Base-by-base conservation (phyloP, 139 green algal genomes). In the Picochlorum sp. region DNA sequence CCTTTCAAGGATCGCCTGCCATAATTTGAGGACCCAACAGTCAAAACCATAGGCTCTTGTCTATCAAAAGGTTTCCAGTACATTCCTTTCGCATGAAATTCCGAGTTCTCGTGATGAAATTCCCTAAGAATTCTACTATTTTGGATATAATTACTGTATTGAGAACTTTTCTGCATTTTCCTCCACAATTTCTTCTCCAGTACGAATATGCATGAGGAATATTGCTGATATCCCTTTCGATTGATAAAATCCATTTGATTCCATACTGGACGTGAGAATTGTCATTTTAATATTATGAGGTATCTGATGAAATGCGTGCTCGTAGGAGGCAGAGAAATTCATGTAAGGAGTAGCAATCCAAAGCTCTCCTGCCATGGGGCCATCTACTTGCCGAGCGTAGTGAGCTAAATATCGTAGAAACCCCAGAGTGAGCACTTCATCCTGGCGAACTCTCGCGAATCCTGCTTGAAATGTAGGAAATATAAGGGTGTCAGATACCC, bases 381-480 rank as follows among this genome's bases (percentile, higher is more conserved):
- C 34, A 41, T 41, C 34, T 11, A 41, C 34, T 11, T 41, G 1
- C 34, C 8, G 34, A 41, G 34, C 34, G 2, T 41, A 41, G 20
- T 68, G 37, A 1, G 47, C n/a, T 14, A 62, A 54, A 44, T 49
- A 44, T 28, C 38, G 8, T 24, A 75, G 41, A 38, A 69, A 14
- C 2, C 5, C 26, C 18, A 75, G 51, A 18, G 66, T 79, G n/a
- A 41, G 47, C 3, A 23, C 44, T 56, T 85, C 71, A 10, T 85
- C 78, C 51, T 84, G 78, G 45, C 76, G 54, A 45, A 85, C 13
- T 21, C 62, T 57, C 0, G 72, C 50, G 57, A 63, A 67, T 3
- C 78, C 78, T 18, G 81, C 62, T 63, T 84, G 78, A 45, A 82
- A 62, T 21, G 66, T 45, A 1, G 78, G 78, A 37, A 84, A 26